Conservation (phyloP, 768 basidiomycete species). For the Hygrophorus russula region DNA sequence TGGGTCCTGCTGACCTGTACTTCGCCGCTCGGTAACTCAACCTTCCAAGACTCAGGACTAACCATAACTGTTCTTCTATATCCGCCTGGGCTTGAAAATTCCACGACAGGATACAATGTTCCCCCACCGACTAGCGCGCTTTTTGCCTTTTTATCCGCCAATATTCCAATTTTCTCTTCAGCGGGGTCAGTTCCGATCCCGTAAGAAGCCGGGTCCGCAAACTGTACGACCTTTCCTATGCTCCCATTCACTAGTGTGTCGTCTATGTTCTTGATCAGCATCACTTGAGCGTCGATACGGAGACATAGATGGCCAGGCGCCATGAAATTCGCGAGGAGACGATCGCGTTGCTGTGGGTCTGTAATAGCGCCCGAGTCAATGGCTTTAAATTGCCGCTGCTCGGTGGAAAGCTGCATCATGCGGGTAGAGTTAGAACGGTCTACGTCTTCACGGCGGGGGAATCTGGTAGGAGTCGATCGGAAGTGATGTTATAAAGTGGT, state of each 20-base stretch:
- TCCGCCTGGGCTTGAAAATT: conserved; percentile 57
- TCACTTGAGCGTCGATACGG: conserved; percentile 78
- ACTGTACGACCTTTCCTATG: conserved; percentile 76
- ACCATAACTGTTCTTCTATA: conserved; percentile 44
- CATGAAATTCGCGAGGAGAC: conserved; percentile 86
- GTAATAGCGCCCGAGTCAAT: conserved; percentile 50
- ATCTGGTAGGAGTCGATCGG: conserved; percentile 54
- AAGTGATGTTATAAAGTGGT: background rate
- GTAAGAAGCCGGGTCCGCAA: conserved; percentile 43
- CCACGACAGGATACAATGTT: conserved; percentile 57
- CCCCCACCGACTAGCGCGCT: conserved; percentile 8
- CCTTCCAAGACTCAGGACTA: conserved; percentile 70
- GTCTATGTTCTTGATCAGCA: conserved; percentile 93
- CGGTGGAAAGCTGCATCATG: conserved; percentile 46
- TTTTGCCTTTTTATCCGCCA: conserved; percentile 19
- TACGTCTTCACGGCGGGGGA: conserved; percentile 87
- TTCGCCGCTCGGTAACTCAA: conserved; percentile 81
- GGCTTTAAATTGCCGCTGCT: conserved; percentile 42
- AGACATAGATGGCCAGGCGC: conserved; percentile 61
- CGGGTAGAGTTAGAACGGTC: conserved; percentile 71
- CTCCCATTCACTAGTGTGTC: conserved; percentile 90
- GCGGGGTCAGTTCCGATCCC: conserved; percentile 29
- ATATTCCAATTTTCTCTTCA: conserved; percentile 18
- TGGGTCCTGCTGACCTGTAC: conserved; percentile 71
- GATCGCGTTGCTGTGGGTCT: conserved; percentile 51